Percentiles rank a stretch among this genome's conserved stretches.
phyloP scores from a whole-genome alignment of 164 flowering plant species.

The Cinnamomum micranthum region DNA sequence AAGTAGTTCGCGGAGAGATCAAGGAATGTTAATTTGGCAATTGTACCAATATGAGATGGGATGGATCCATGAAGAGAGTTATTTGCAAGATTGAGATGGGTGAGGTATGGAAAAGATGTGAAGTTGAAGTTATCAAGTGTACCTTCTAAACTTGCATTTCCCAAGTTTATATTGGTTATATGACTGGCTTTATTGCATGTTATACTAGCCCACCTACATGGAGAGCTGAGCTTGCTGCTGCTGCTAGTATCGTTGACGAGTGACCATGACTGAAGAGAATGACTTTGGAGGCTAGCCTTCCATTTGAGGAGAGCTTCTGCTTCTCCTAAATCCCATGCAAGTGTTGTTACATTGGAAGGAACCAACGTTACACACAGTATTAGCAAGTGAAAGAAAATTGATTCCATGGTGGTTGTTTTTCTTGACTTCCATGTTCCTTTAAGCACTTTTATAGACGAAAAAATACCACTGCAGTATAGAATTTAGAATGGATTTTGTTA shows the following conservation, averaged over 20 bases:
- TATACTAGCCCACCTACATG: slow-evolving; percentile 5
- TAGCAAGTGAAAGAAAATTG: neutral
- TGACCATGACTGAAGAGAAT: slow-evolving; percentile 2
- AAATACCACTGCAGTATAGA: neutral
- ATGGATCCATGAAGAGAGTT: slow-evolving; percentile 6
- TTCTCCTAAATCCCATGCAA: neutral
- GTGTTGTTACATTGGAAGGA: neutral
- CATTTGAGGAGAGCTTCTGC: slow-evolving; percentile 1
- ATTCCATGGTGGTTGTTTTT: neutral
- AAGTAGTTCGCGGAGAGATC: neutral
- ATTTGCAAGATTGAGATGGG: slow-evolving; percentile 3
- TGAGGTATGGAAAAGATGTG: neutral
- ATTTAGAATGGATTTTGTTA: neutral
- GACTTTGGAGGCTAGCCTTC: slow-evolving; percentile 13
- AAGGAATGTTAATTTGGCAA: slow-evolving; percentile 1
- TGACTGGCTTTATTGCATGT: neutral
- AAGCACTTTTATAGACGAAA: neutral
- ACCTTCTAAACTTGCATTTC: neutral
- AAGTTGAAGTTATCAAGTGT: slow-evolving; percentile 3
- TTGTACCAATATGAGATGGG: slow-evolving; percentile 4
- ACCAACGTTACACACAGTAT: neutral
- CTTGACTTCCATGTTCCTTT: neutral
- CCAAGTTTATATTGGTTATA: neutral
- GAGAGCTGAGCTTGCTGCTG: neutral
- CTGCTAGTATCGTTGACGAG: neutral